Base-by-base conservation (phyloP, 805 yeast genomes). In the Ogataea kodamae region DNA sequence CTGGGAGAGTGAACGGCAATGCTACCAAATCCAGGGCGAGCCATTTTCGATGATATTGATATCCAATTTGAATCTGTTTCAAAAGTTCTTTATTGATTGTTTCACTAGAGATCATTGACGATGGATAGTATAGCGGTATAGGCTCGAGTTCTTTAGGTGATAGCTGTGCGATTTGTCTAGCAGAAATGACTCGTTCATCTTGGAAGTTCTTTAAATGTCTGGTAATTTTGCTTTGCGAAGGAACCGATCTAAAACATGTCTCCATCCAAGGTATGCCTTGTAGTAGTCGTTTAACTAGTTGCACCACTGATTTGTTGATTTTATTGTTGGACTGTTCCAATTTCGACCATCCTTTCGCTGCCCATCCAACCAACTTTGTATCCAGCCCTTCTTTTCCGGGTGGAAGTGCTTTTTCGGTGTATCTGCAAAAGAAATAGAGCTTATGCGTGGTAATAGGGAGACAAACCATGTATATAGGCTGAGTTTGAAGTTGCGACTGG, bases 261-360 rank as follows among this genome's bases (percentile, higher is more conserved):
- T 89, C 97, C 45, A 80, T 78, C 74, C 90, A 89, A 2, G 90
- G 86, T 5, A 84, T 75, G 14, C 75, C 67, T 33, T 74, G 71
- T 45, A 88, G 56, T 23, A 81, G 65, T 35, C 55, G 57, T 25
- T 73, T 68, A 10, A 80, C 72, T 42, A 65, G 64, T 3, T 52
- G 31, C 3, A 82, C 87, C 27, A 88, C 70, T 34, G 65, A 68
- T 43, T 70, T 63, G 55, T 86, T 86, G 49, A 81, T 59, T 7
- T 64, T 52, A 22, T 65, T 60, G 2, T 78, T 67, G 1, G 94
- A 81, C 1, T 58, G 53, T 26, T 64, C 68, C 53, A 89, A 55
- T 32, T 70, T 74, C 21, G 54, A 53, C 96, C 96, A 89, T 4
- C 74, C 65, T 29, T 64, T 67, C 6, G 64, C 46, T 2, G 81